phyloP scores from a whole-genome alignment of 1,284 basidiomycete species.

The Cryptococcus sp. region DNA sequence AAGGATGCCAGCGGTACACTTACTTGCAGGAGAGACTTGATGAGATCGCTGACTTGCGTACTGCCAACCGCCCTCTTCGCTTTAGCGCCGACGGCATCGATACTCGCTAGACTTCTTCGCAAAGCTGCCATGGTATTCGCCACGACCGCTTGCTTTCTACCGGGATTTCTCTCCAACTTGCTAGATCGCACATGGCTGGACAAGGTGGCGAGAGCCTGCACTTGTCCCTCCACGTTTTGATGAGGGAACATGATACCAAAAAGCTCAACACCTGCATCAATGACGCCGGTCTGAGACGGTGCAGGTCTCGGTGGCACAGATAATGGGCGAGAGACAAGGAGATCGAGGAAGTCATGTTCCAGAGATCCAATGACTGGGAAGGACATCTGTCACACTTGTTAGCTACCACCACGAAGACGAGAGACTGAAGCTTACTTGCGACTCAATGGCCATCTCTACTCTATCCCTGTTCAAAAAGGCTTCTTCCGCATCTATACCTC shows the following conservation, averaged over 20 bases:
- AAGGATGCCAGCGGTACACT: slow-evolving; percentile 14
- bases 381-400: slow-evolving; percentile 59
- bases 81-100: slow-evolving; percentile 59
- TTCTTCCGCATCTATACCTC: slow-evolving; percentile 51
- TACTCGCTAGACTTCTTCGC: slow-evolving; percentile 69
- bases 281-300: slow-evolving; percentile 77
- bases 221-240: slow-evolving; percentile 71
- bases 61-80: slow-evolving; percentile 70
- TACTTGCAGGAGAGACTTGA: slow-evolving; percentile 79
- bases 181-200: slow-evolving; percentile 64
- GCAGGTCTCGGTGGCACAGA: slow-evolving; percentile 57
- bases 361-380: slow-evolving; percentile 79
- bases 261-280: slow-evolving; percentile 84
- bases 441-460: slow-evolving; percentile 73
- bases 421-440: slow-evolving; percentile 59
- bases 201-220: slow-evolving; percentile 69
- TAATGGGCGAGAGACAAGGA: slow-evolving; percentile 57
- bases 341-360: slow-evolving; percentile 80
- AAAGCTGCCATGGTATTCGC: slow-evolving; percentile 83
- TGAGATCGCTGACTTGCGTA: slow-evolving; percentile 65
- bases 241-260: slow-evolving; percentile 78
- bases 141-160: slow-evolving; percentile 81
- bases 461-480: slow-evolving; percentile 74
- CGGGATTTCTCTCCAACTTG: slow-evolving; percentile 84
- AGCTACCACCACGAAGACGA: not conserved